phyloP scores from a whole-genome alignment of 768 basidiomycete species.

The Russula sp. region DNA sequence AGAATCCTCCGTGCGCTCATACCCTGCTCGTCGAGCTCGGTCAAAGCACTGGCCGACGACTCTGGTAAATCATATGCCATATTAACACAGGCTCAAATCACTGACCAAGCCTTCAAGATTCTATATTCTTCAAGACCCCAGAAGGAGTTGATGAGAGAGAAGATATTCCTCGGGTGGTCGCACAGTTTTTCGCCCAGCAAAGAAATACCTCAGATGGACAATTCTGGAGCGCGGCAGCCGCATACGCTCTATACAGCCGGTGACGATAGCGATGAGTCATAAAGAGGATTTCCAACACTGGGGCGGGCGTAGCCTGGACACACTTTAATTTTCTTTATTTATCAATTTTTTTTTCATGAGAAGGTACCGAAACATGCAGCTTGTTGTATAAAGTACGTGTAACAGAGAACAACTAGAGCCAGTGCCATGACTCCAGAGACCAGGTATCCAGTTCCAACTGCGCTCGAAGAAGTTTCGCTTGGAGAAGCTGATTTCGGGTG shows the following conservation, averaged over 20 bases:
- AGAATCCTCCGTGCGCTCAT: not conserved
- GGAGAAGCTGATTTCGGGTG: no score
- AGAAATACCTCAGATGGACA: not conserved
- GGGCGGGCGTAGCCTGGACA: not conserved
- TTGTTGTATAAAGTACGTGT: not conserved
- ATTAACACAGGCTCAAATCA: no score
- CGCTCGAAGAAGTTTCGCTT: no score
- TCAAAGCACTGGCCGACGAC: not conserved
- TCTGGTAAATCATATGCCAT: not conserved
- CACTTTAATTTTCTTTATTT: not conserved
- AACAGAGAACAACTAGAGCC: not conserved
- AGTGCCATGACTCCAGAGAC: no score
- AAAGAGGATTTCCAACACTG: not conserved
- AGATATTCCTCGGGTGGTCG: not conserved
- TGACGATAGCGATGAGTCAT: not conserved
- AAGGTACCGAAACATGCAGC: not conserved
- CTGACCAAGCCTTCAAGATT: not conserved
- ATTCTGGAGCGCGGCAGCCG: not conserved
- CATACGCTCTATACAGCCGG: not conserved
- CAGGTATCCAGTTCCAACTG: no score
- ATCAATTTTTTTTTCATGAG: no score
- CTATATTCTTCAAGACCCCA: not conserved
- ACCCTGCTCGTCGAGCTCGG: not conserved
- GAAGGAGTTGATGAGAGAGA: not conserved
- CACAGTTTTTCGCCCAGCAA: not conserved